phyloP scores from a whole-genome alignment of 1,284 basidiomycete species.

The Puccinia triticina region DNA sequence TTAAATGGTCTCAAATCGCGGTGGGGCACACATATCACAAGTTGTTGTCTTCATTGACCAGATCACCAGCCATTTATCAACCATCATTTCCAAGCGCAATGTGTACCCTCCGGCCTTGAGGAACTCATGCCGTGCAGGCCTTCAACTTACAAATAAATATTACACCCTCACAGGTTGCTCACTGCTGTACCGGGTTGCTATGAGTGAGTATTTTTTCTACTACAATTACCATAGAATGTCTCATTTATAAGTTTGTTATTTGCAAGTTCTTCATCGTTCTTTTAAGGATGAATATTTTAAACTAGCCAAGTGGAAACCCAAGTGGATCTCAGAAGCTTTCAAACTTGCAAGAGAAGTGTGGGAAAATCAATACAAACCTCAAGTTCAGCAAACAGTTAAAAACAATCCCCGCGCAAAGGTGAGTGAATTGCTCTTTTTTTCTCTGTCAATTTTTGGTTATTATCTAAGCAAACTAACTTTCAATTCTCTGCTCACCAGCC shows the following conservation, averaged over 20 bases:
- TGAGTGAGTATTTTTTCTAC: background rate
- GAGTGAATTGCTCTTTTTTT: too few relatives aligned
- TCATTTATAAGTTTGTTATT: background rate
- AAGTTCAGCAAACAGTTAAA: too few relatives aligned
- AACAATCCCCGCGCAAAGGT: too few relatives aligned
- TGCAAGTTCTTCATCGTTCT: background rate
- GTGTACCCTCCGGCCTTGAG: background rate
- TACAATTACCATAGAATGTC: background rate
- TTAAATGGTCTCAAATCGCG: background rate
- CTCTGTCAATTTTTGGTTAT: too few relatives aligned
- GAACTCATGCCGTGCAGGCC: slow-evolving; percentile 20
- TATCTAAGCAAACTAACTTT: background rate
- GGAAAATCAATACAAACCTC: background rate
- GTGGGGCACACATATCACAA: background rate
- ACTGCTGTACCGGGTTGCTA: too few relatives aligned
- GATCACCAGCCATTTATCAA: too few relatives aligned
- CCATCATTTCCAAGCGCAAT: background rate
- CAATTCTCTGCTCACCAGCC: too few relatives aligned
- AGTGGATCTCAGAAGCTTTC: background rate
- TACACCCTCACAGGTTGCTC: too few relatives aligned
- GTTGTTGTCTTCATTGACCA: too few relatives aligned
- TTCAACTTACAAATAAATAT: slow-evolving; percentile 14
- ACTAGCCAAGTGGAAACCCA: background rate
- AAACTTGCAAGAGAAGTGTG: background rate
- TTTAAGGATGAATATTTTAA: too few relatives aligned